A percentile compares a stretch with the other conserved stretches of the same genome.
These are phyloP conservation scores for Candida tallmaniae DNA, from an alignment of 805 yeast species.

Conservation along the genomic window DNA sequence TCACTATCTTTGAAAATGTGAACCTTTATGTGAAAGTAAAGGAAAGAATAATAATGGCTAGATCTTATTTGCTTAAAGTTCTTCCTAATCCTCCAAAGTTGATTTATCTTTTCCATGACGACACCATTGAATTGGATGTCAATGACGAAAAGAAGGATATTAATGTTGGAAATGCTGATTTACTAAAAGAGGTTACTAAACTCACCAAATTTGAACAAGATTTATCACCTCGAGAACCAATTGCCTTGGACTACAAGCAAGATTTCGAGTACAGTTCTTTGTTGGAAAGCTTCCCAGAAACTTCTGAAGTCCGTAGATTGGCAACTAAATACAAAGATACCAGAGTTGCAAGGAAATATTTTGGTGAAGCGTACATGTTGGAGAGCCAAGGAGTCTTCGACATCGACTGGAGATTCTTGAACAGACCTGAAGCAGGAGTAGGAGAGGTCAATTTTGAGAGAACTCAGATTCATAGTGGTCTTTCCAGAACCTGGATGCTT, in stretches of 20 bases:
- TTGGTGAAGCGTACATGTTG: constrained; percentile 10
- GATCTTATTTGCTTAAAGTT: constrained; percentile 5
- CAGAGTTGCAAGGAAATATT: constrained; percentile 12
- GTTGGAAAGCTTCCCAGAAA: neutral
- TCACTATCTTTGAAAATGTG: constrained; percentile 10
- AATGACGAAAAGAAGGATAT: constrained; percentile 4
- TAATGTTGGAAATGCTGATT: neutral
- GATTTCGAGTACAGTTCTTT: constrained; percentile 6
- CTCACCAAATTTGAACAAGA: constrained; percentile 5
- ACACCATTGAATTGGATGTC: constrained; percentile 8
- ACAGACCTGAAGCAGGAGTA: constrained; percentile 2
- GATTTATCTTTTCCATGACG: constrained; percentile 11
- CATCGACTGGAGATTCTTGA: constrained; percentile 13
- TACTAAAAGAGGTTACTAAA: constrained; percentile 2
- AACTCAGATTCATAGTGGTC: constrained; percentile 34
- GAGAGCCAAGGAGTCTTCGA: constrained; percentile 3
- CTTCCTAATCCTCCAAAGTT: constrained; percentile 12
- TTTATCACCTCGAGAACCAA: constrained; percentile 4
- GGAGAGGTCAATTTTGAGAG: constrained; percentile 2
- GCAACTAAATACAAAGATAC: constrained; percentile 8
- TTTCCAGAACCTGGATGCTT: constrained; percentile 41
- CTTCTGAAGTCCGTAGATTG: constrained; percentile 4
- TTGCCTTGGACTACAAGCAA: constrained; percentile 3
- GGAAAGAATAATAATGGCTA: constrained; percentile 10
- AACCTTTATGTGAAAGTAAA: constrained; percentile 7